phyloP scores from a whole-genome alignment of 2,329 filamentous ascomycete genomes.

The Scleromitrula shiraiana region DNA sequence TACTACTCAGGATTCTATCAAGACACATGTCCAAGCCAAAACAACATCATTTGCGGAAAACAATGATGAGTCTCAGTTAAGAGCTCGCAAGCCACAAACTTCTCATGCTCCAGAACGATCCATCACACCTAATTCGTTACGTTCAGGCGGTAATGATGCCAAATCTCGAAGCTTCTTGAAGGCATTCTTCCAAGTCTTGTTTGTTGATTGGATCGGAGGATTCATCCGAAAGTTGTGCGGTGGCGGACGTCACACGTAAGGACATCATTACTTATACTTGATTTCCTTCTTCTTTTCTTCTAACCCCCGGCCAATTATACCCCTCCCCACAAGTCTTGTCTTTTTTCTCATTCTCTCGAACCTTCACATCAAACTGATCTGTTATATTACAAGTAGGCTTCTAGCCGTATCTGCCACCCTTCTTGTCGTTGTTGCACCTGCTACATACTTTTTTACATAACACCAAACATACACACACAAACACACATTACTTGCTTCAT shows the following conservation, averaged over 20 bases:
- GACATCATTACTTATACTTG: conserved; percentile 8
- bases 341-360: background rate
- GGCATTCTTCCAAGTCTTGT: conserved; percentile 29
- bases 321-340: background rate
- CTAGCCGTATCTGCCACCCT: conserved; percentile 19
- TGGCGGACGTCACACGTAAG: conserved; percentile 25
- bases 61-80: conserved; percentile 15
- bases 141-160: conserved; percentile 19
- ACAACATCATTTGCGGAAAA: conserved; percentile 19
- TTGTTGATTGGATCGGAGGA: conserved; percentile 32
- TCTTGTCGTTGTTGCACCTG: conserved; percentile 19
- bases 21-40: conserved; percentile 14
- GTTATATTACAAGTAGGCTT: conserved; percentile 18
- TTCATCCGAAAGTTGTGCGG: conserved; percentile 25
- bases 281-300: conserved; percentile 1
- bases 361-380: conserved; percentile 6
- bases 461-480: too few species aligned
- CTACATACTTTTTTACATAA: conserved; percentile 20
- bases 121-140: conserved; percentile 25
- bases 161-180: conserved; percentile 24
- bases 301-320: background rate
- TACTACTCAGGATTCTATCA: conserved; percentile 2
- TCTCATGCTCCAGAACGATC: conserved; percentile 19
- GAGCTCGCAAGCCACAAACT: conserved; percentile 17
- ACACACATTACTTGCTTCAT: background rate